Conservation (phyloP, 768 basidiomycete genomes). For the Tulasnella sp. region DNA sequence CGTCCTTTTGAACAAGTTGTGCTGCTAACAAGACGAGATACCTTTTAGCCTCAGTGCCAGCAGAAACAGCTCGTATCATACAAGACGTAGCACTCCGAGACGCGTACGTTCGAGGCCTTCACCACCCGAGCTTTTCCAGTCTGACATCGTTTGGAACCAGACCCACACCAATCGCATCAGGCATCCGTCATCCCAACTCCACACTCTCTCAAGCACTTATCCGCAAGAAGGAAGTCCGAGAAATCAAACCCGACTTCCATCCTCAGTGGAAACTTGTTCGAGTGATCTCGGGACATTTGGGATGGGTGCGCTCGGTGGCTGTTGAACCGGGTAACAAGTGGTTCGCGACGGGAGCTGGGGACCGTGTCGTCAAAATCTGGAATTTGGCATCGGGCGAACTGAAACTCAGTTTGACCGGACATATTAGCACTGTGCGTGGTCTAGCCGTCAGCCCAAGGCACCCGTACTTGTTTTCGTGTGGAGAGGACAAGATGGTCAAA, state of each 20-base stretch:
- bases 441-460: constrained; percentile 90
- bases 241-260: constrained; percentile 94
- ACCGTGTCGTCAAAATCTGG: constrained; percentile 99
- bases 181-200: constrained; percentile 58
- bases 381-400: constrained; percentile 96
- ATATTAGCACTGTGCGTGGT: constrained; percentile 95
- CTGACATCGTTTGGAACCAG: constrained; percentile 25
- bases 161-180: constrained; percentile 43
- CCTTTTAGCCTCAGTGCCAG: constrained; percentile 48
- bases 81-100: constrained; percentile 67
- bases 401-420: constrained; percentile 94
- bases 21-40: constrained; percentile 14
- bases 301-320: constrained; percentile 95
- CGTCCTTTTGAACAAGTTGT: background rate
- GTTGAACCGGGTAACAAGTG: constrained; percentile 98
- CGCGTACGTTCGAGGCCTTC: constrained; percentile 25
- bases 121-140: constrained; percentile 38
- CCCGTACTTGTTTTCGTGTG: constrained; percentile 96
- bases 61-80: constrained; percentile 59
- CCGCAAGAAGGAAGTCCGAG: constrained; percentile 90
- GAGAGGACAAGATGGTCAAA: constrained; percentile 99
- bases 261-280: constrained; percentile 94
- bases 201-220: constrained; percentile 87
- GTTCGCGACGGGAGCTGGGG: constrained; percentile 98
- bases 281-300: constrained; percentile 96